Base-by-base conservation (phyloP, 768 basidiomycete genomes). In the Pleurotus platypus region DNA sequence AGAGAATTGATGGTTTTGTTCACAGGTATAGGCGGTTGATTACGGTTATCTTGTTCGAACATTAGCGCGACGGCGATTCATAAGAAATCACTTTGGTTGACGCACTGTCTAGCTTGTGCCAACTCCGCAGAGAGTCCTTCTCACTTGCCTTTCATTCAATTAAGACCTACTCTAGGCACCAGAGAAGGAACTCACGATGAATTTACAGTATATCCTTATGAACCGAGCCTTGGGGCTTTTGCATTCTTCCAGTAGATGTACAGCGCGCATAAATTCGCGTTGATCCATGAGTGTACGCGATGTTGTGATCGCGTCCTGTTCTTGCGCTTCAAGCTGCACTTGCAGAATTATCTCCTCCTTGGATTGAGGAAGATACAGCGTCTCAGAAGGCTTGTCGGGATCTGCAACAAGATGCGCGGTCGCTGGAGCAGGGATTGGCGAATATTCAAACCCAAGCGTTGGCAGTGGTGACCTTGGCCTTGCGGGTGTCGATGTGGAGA, bases 61-160 rank as follows among this genome's bases (percentile, higher is more conserved):
- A 26, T 55, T 47, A 47, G 61, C 39, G 11, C 16, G 60, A 35
- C 40, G 48, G 59, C 12, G 46, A 8, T 39, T 11, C 30, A 8
- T 37, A 54, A 35, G 37, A 20, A 46, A 15, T 40, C 13, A 35
- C 15, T 5, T 9, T 16, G 5, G 8, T 38, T 22, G 35, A 76
- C 85, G 60, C 60, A 88, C 92, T 84, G 64, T 90, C 82, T 62
- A 87, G 76, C 72, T 86, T 86, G 73, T 93, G 90, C 91, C 92
- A 94, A 57, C 90, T 86, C 63, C 89, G 80, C 63, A 89, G 80
- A 1, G 91, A 85, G 62, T 83, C 84, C 66, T 89, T 89, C 74
- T 98, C 95, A 57, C 85, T 84, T 11, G 87, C 86, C 94, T 96
- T 64, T 13, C 26, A 55, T 24, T 48, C 26, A 16, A 55, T 22